Evolutionary conservation across 2,329 filamentous ascomycete species (phyloP).

Genomic region (Diaporthe nobilis): DNA sequence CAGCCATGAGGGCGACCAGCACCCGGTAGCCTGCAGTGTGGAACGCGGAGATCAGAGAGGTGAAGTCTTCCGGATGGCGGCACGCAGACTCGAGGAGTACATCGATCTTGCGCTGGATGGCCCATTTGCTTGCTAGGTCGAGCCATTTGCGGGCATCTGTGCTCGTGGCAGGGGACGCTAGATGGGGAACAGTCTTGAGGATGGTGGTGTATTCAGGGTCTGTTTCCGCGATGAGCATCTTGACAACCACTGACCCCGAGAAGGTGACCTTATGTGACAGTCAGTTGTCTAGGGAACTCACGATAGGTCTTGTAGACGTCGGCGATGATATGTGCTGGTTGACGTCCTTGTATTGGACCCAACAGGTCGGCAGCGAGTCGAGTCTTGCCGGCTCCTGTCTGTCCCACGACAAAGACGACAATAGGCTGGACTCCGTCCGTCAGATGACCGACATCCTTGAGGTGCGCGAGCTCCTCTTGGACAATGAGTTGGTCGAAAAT

Average conservation of each 20-base stretch:
- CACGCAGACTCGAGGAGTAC: conserved; percentile 62
- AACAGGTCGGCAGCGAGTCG: conserved; percentile 57
- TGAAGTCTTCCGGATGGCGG: conserved; percentile 59
- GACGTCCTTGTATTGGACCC: conserved; percentile 44
- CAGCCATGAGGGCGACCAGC: conserved; percentile 58
- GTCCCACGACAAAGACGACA: conserved; percentile 61
- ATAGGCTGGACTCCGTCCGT: conserved; percentile 49
- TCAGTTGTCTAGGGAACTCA: not conserved
- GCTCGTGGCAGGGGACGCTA: conserved; percentile 52
- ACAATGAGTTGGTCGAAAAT: conserved; percentile 46
- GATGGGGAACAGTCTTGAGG: conserved; percentile 43
- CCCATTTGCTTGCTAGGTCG: conserved; percentile 54
- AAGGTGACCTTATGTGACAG: not conserved
- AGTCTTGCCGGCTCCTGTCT: conserved; percentile 65
- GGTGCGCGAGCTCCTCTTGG: conserved; percentile 50
- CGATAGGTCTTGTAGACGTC: conserved; percentile 64
- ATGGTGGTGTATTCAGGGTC: conserved; percentile 57
- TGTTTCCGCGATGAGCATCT: not conserved
- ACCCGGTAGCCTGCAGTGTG: conserved; percentile 53
- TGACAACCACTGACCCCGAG: not conserved
- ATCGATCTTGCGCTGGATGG: conserved; percentile 50
- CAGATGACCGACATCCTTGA: conserved; percentile 38
- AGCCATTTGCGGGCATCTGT: conserved; percentile 62
- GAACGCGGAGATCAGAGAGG: conserved; percentile 53
- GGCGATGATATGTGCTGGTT: conserved; percentile 59